phyloP scores from a whole-genome alignment of 768 basidiomycete species.

The Russula vinacea region DNA sequence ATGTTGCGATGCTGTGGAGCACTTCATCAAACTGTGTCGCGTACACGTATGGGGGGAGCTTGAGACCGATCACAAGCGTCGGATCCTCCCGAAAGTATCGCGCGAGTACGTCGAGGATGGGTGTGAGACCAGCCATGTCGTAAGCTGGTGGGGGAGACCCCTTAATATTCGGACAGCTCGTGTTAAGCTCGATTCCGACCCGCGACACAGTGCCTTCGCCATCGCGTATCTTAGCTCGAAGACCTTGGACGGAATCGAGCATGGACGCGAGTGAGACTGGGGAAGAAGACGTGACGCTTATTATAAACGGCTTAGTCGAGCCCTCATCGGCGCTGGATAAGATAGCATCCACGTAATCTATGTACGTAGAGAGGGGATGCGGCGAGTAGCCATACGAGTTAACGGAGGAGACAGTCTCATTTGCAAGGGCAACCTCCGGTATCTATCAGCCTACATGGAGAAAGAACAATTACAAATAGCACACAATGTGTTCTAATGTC shows the following conservation, averaged over 20 bases:
- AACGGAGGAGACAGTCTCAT: slow-evolving; percentile 53
- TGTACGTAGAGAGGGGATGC: slow-evolving; percentile 61
- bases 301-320: slow-evolving; percentile 60
- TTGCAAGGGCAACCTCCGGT: slow-evolving; percentile 58
- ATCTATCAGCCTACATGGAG: slow-evolving; percentile 5
- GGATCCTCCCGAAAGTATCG: slow-evolving; percentile 49
- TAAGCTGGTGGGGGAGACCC: slow-evolving; percentile 65
- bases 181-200: slow-evolving; percentile 78
- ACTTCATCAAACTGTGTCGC: slow-evolving; percentile 28
- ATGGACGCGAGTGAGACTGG: slow-evolving; percentile 51
- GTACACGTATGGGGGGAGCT: slow-evolving; percentile 36
- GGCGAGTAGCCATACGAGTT: slow-evolving; percentile 91
- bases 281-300: slow-evolving; percentile 70
- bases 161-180: slow-evolving; percentile 79
- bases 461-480: slow-evolving; percentile 25
- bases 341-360: slow-evolving; percentile 56
- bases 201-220: slow-evolving; percentile 35
- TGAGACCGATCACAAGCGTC: slow-evolving; percentile 69
- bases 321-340: slow-evolving; percentile 41
- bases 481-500: slow-evolving; percentile 57
- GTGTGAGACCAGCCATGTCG: slow-evolving; percentile 46
- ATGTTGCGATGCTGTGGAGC: slow-evolving; percentile 15
- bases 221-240: slow-evolving; percentile 44
- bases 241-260: slow-evolving; percentile 56
- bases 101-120: slow-evolving; percentile 55